These are phyloP conservation scores for Exophiala lecanii-corni DNA, from an alignment of 2,329 filamentous ascomycete genomes.

Conservation along the genomic window DNA sequence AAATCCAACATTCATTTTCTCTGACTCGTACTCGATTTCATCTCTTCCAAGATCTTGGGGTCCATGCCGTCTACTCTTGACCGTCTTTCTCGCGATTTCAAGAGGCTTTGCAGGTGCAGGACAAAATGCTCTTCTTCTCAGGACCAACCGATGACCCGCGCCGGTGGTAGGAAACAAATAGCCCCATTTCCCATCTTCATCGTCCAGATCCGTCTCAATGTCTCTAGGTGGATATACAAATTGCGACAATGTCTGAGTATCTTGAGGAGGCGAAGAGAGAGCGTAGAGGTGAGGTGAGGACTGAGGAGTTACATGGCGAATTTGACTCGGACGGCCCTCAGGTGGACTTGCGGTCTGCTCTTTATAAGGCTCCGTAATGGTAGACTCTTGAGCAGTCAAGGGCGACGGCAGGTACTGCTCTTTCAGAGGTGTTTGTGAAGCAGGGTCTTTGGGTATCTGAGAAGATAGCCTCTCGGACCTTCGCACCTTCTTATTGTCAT, in stretches of 20 bases:
- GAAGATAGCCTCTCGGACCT: slow-evolving; percentile 68
- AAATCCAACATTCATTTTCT: slow-evolving; percentile 53
- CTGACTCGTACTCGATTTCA: slow-evolving; percentile 58
- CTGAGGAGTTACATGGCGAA: slow-evolving; percentile 39
- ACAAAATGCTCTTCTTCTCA: slow-evolving; percentile 71
- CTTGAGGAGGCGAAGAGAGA: slow-evolving; percentile 63
- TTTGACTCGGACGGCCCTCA: slow-evolving; percentile 54
- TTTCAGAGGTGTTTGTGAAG: slow-evolving; percentile 51
- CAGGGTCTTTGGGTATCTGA: slow-evolving; percentile 43
- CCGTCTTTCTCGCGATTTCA: slow-evolving; percentile 38
- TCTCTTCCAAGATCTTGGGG: slow-evolving; percentile 47
- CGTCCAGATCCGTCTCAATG: slow-evolving; percentile 76
- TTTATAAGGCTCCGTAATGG: slow-evolving; percentile 56
- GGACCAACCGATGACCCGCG: slow-evolving; percentile 64
- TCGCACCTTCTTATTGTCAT: slow-evolving; percentile 76
- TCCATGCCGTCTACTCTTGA: slow-evolving; percentile 38
- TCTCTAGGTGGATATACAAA: slow-evolving; percentile 67
- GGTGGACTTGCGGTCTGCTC: slow-evolving; percentile 69
- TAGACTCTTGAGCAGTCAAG: slow-evolving; percentile 64
- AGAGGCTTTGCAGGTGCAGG: slow-evolving; percentile 49
- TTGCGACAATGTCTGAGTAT: slow-evolving; percentile 78
- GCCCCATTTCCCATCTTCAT: slow-evolving; percentile 84
- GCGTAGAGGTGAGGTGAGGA: slow-evolving; percentile 45
- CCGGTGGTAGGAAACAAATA: slow-evolving; percentile 81
- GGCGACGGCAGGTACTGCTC: slow-evolving; percentile 75